Base-by-base conservation (phyloP, 108 stramenopile genomes). In the Skeletonema grethae region DNA sequence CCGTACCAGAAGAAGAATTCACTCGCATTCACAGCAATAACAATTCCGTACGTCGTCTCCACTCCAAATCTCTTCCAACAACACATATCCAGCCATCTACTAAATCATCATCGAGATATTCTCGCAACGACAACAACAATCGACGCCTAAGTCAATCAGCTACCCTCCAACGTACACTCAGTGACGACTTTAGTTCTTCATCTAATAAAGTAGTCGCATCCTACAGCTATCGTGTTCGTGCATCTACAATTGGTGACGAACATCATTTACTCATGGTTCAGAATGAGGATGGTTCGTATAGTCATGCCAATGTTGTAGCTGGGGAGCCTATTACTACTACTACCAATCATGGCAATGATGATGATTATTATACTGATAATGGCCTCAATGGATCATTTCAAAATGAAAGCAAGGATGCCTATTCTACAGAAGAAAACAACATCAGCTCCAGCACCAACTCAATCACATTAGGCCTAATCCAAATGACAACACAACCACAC, bases 281-380 rank as follows among this genome's bases (percentile, higher is more conserved):
- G 38, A 80, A 80, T 45, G 72, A 57, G 28, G 79, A 80, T 38
- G 79, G 79, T 7, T 69, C 79, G 10, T 80, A 80, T 66, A 73
- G 72, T 38, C 79, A 80, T 45, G 79, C 62, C 67, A 58, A 60
- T 60, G 59, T 60, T n/a, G 24, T 5, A 6, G 59, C 39, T 38
- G 76, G 39, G 25, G 63, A 77, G 28, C 45, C 38, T 32, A 29
- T 5, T 36, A 30, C 35, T 6, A 29, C 55, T 31, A 50, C 55
- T 55, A 41, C 30, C 20, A n/a, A 56, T 7, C 57, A 60, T 15
- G 10, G 11, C 0, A 25, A 69, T 35, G 41, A 20, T 5, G 69
- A 39, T 28, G 25, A 28, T 28, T 0, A 28, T 28, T 28, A 28
- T 28, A 1, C 25, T 3, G 7, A 34, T 8, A 5, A 22, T 8